Base-by-base conservation (phyloP, 371 early-diverging fungal species). In the Mortierella sp. region DNA sequence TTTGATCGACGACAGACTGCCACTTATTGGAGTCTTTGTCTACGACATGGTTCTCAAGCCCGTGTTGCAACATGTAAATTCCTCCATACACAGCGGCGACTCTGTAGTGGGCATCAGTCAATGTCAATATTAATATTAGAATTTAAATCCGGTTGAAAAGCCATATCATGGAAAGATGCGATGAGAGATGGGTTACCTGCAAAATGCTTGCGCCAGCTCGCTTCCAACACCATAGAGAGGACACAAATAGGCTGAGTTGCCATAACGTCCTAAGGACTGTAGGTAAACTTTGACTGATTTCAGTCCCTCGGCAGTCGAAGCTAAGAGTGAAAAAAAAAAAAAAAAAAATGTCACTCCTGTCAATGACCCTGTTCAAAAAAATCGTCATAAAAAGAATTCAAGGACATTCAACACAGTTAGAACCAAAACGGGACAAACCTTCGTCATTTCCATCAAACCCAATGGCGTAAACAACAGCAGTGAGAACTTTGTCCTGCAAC, bases 141-240 rank as follows among this genome's bases (percentile, higher is more conserved):
- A n/a, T n/a, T n/a, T n/a, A n/a, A n/a, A n/a, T n/a, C n/a, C n/a
- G n/a, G n/a, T n/a, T n/a, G n/a, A n/a, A n/a, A n/a, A n/a, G n/a
- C n/a, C n/a, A n/a, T n/a, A n/a, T n/a, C n/a, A n/a, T 48, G 6
- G 16, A 26, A 18, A 28, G 46, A n/a, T n/a, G n/a, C n/a, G n/a
- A n/a, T 4, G 11, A 26, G 7, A 1, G 25, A 47, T 26, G 1
- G 43, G 68, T 57, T 82, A 93, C 86, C 97, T 87, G 81, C 96
- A 96, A 79, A 97, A 97, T 1, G 95, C 92, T 82, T 98, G 98
- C 0, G 93, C 87, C 16, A 96, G 86, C 81, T 98, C 97, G 46
- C 95, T 93, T 14, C 92, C 94, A 19, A 94, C 92, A 14, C 98
- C 98, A 84, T 98, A 97, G 43, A 95, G 76, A 2, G 94, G 89